Conservation (phyloP, 176 grass and related monocot species). For the Avena atlantica region DNA sequence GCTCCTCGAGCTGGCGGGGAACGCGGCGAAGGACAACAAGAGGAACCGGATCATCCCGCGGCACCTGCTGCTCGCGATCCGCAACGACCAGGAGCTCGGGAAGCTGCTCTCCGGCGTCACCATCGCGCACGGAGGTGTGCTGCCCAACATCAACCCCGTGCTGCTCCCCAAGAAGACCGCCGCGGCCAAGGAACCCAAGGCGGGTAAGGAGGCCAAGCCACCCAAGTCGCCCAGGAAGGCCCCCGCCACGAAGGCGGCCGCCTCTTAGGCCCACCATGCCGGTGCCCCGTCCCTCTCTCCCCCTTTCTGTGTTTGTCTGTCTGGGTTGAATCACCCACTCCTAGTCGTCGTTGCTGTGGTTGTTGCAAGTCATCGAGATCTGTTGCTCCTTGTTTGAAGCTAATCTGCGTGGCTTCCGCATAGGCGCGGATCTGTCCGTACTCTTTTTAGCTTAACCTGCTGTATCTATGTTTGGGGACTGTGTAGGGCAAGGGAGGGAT, state of each 20-base stretch:
- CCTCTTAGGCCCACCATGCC: slow-evolving; percentile 37
- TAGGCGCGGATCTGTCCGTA: slow-evolving; percentile 32
- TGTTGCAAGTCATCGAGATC: slow-evolving; percentile 8
- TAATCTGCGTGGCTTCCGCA: slow-evolving; percentile 46
- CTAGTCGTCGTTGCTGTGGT: slow-evolving; percentile 39
- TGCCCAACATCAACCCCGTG: slow-evolving; percentile 85
- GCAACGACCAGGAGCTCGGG: slow-evolving; percentile 85
- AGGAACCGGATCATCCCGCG: slow-evolving; percentile 80
- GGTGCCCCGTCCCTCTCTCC: slow-evolving; percentile 15
- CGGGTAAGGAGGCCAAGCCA: slow-evolving; percentile 45
- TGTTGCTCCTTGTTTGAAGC: slow-evolving; percentile 44
- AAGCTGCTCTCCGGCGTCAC: slow-evolving; percentile 77
- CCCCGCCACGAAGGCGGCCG: slow-evolving; percentile 64
- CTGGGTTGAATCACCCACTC: slow-evolving; percentile 20
- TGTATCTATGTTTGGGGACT: slow-evolving; percentile 40
- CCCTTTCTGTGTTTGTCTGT: neutral
- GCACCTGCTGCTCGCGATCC: slow-evolving; percentile 76
- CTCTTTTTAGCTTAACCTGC: slow-evolving; percentile 41
- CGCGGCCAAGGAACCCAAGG: slow-evolving; percentile 55
- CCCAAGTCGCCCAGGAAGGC: slow-evolving; percentile 69
- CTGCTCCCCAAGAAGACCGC: slow-evolving; percentile 72
- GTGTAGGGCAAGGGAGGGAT: neutral
- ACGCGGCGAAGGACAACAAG: slow-evolving; percentile 87
- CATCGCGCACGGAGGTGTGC: slow-evolving; percentile 78
- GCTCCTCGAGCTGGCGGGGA: slow-evolving; percentile 77